Evolutionary conservation across 345 rosid species (phyloP).

Genomic region (Erysimum cheiranthoides): DNA sequence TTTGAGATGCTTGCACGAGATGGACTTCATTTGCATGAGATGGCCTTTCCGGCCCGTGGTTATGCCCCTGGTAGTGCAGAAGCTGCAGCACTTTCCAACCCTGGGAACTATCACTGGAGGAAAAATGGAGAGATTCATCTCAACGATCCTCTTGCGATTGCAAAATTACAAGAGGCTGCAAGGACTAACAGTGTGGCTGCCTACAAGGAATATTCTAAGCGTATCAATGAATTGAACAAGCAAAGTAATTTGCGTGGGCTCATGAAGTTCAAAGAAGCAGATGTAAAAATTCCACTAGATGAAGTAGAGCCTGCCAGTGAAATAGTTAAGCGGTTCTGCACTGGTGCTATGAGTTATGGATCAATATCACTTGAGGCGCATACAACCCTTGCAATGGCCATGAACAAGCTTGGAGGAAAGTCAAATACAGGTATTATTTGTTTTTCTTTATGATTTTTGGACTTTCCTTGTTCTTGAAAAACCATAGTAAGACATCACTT

Average conservation of each 20-base stretch:
- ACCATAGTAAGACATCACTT: slow-evolving; percentile 4
- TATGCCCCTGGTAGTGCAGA: slow-evolving; percentile 97
- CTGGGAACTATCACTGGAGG: slow-evolving; percentile 99
- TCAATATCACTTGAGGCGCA: slow-evolving; percentile 98
- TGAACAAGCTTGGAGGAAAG: slow-evolving; percentile 95
- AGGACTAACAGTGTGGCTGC: slow-evolving; percentile 90
- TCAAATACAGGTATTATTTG: slow-evolving; percentile 82
- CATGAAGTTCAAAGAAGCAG: slow-evolving; percentile 78
- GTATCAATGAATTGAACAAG: slow-evolving; percentile 89
- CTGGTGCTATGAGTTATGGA: slow-evolving; percentile 99
- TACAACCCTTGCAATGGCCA: slow-evolving; percentile 82
- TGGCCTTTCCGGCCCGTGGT: slow-evolving; percentile 80
- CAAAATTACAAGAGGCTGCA: slow-evolving; percentile 96
- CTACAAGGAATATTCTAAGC: slow-evolving; percentile 90
- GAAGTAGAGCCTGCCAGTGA: slow-evolving; percentile 98
- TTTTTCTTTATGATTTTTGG: neutral
- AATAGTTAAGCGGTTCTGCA: slow-evolving; percentile 96
- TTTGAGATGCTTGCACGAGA: slow-evolving; percentile 97
- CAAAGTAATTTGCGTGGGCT: slow-evolving; percentile 92
- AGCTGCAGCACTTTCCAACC: slow-evolving; percentile 88
- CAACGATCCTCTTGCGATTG: slow-evolving; percentile 97
- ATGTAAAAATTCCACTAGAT: slow-evolving; percentile 69
- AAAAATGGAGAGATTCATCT: slow-evolving; percentile 96
- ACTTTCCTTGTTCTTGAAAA: neutral
- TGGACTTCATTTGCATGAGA: slow-evolving; percentile 79